Evolutionary conservation across 169 alveolate species (phyloP), one percentile per base, ranked within the genome.

Genomic region (Cryptosporidium parvum): DNA sequence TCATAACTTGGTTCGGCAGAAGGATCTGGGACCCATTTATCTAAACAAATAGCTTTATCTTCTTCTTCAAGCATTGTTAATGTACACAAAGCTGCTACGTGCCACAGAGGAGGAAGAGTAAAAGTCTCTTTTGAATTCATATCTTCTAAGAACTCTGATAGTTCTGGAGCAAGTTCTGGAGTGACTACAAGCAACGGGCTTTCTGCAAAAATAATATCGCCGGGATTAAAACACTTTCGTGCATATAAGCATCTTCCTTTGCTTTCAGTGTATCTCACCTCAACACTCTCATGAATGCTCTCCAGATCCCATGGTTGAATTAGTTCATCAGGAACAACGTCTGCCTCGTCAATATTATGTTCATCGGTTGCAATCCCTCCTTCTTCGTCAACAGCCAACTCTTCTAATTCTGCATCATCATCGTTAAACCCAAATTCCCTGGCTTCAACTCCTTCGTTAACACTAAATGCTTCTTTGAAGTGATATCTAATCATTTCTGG

Each of bases 231-330:
- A 14, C 75, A 85, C 52, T 92, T 86, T 31, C 91, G 42, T 45
- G 93, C 91, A 85, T 69, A 94, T 92, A 94, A 91, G 68, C 97
- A 94, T 48, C 96, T 85, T 6, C 97, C 97, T 89, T 94, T 94
- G 12, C 95, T 95, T 35, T 94, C 94, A 16, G 93, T 94, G 37
- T 87, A 80, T 4, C 93, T 91, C 21, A 94, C 89, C 85, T 94
- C 96, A 23, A 94, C 96, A 52, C 91, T 59, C 33, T 80, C 89
- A 29, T 39, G 21, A 29, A 80, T 80, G 26, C 45, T 45, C n/a
- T 23, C 26, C 26, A 80, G 5, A 65, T 80, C 75, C 89, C 89
- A 80, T 23, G 89, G 89, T 7, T 80, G 56, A 6, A 62, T 62
- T 26, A 42, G 23, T 62, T 80, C 89, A 21, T 80, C 89, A 1